Conservation (phyloP, 306 rosid genomes). For the Leucaena leucocephala region DNA sequence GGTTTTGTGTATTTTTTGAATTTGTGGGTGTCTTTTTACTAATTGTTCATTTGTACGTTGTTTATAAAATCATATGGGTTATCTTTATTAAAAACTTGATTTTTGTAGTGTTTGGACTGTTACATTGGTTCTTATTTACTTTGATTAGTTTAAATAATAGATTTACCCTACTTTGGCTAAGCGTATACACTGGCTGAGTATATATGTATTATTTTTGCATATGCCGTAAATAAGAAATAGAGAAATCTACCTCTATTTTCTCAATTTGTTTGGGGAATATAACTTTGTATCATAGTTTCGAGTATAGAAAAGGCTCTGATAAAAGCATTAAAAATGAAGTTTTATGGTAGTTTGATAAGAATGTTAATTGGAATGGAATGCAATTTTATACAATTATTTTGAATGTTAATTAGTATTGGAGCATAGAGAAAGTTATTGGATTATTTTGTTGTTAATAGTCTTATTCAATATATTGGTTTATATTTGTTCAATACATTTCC, state of each 20-base stretch:
- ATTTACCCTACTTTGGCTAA: neutral
- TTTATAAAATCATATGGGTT: too few species aligned
- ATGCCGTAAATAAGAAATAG: neutral
- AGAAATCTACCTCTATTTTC: neutral
- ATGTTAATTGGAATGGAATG: neutral
- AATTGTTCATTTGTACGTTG: too few species aligned
- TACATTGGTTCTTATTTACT: too few species aligned
- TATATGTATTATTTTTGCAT: neutral
- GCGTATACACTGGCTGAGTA: neutral
- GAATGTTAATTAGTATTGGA: neutral
- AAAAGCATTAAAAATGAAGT: neutral
- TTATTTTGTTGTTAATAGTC: too few species aligned
- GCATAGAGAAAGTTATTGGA: neutral
- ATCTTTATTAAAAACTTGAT: too few species aligned
- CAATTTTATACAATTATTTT: neutral
- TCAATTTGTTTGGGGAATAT: neutral
- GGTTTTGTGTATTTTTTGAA: too few species aligned
- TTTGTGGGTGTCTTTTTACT: too few species aligned
- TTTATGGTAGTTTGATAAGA: neutral
- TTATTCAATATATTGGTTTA: too few species aligned
- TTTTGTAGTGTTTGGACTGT: too few species aligned
- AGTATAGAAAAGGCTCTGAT: neutral
- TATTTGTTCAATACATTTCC: too few species aligned
- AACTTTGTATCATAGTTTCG: neutral
- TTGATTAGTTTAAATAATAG: neutral